Conservation (phyloP, 306 rosid species). For the Pyrus communis region DNA sequence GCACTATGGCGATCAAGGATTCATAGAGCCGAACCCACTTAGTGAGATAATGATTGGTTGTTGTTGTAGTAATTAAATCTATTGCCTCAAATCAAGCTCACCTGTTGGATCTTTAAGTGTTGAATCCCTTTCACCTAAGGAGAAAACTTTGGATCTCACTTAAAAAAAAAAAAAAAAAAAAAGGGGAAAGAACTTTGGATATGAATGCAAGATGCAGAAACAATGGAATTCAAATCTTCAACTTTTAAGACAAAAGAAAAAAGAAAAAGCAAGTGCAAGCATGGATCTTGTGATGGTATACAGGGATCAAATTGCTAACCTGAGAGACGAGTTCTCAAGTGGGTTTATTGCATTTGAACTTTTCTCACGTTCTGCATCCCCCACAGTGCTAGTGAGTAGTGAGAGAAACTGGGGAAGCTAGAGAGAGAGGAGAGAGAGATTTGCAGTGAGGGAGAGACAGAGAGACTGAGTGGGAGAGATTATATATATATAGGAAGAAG, state of each 20-base stretch:
- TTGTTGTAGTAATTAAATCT: not conserved
- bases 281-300: not conserved
- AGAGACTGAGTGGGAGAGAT: not conserved
- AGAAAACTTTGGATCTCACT: not conserved
- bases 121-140: not conserved
- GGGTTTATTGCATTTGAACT: conserved; percentile 3
- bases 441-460: not conserved
- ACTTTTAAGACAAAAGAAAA: not conserved
- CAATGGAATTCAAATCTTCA: conserved; percentile 5
- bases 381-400: not conserved
- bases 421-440: conserved; percentile 7
- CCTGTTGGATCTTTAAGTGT: not conserved
- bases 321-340: not conserved
- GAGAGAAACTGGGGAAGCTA: not conserved
- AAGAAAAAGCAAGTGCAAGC: not conserved
- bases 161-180: no score
- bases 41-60: no score
- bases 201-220: not conserved
- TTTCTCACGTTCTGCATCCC: conserved; percentile 9
- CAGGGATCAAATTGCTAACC: not conserved
- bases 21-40: no score
- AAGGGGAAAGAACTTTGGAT: not conserved
- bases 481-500: not conserved
- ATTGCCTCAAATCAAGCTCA: not conserved
- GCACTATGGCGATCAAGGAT: no score